Percentiles rank a stretch among this genome's conserved stretches.
These are phyloP conservation scores for Tolypocladium paradoxum DNA, from an alignment of 2,329 filamentous ascomycete genomes.

Conservation along the genomic window DNA sequence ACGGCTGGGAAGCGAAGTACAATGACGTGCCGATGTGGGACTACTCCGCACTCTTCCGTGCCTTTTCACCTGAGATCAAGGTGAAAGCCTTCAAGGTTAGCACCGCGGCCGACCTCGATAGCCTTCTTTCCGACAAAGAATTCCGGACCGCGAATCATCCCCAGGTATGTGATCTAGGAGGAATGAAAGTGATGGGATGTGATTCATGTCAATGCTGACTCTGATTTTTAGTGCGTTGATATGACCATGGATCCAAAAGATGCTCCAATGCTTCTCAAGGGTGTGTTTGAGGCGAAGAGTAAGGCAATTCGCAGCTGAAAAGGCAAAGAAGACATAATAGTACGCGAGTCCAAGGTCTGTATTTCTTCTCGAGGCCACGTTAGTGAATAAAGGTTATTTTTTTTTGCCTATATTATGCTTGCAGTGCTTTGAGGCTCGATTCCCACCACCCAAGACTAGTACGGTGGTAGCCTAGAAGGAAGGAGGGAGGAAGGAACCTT, in stretches of 20 bases:
- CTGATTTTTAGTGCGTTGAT: background rate
- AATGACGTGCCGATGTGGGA: conserved; percentile 66
- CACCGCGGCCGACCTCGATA: background rate
- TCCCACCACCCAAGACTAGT: too few relatives aligned
- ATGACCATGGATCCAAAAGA: background rate
- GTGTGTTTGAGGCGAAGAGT: background rate
- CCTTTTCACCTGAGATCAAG: background rate
- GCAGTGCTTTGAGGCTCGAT: too few relatives aligned
- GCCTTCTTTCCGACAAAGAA: background rate
- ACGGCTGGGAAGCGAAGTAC: conserved; percentile 61
- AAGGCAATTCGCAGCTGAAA: background rate
- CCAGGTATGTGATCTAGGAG: background rate
- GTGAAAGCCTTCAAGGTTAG: background rate
- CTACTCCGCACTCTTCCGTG: conserved; percentile 24
- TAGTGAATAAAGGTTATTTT: too few relatives aligned
- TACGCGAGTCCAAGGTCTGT: too few relatives aligned
- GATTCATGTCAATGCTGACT: background rate
- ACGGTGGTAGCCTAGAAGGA: too few relatives aligned
- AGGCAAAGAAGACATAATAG: background rate
- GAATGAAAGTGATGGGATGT: background rate
- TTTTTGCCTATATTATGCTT: too few relatives aligned
- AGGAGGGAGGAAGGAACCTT: too few relatives aligned
- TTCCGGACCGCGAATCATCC: background rate
- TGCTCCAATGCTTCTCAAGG: background rate
- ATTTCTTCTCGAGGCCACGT: too few relatives aligned